Conservation (phyloP, 2,329 filamentous ascomycete species). For the Fusarium sp. region DNA sequence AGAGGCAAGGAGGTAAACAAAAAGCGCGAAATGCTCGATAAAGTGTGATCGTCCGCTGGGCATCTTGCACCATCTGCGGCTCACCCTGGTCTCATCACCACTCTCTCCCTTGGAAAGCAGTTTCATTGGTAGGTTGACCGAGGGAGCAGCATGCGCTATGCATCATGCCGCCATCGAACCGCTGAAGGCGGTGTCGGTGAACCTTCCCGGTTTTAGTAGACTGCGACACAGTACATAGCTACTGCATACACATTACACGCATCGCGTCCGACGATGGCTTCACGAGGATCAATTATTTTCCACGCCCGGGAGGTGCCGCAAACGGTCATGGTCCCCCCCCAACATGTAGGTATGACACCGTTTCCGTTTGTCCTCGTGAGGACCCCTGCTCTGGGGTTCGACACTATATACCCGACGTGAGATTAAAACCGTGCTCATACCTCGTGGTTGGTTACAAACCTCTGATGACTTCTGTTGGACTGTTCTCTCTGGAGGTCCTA, state of each 20-base stretch:
- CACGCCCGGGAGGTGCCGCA: constrained; percentile 47
- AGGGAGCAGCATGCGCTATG: constrained; percentile 44
- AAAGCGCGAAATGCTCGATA: constrained; percentile 48
- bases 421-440: constrained; percentile 46
- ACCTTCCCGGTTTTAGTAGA: constrained; percentile 46
- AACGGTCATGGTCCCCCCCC: constrained; percentile 46
- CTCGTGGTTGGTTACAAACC: constrained; percentile 30
- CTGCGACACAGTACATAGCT: constrained; percentile 46
- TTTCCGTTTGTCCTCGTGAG: constrained; percentile 49
- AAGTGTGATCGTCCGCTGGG: constrained; percentile 48
- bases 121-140: constrained; percentile 46
- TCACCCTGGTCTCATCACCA: constrained; percentile 50
- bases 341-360: constrained; percentile 48
- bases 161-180: constrained; percentile 49
- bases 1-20: constrained; percentile 34
- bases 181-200: constrained; percentile 51
- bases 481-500: constrained; percentile 17
- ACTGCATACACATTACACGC: constrained; percentile 5
- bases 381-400: constrained; percentile 42
- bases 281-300: constrained; percentile 48
- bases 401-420: constrained; percentile 42
- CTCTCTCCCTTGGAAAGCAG: constrained; percentile 44
- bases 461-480: constrained; percentile 34
- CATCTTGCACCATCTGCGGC: constrained; percentile 49
- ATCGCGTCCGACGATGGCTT: constrained; percentile 48